A percentile compares a stretch with the other conserved stretches of the same genome.
Evolutionary conservation across 2,329 filamentous ascomycete species (phyloP).

Genomic region (Apiospora malaysiana): DNA sequence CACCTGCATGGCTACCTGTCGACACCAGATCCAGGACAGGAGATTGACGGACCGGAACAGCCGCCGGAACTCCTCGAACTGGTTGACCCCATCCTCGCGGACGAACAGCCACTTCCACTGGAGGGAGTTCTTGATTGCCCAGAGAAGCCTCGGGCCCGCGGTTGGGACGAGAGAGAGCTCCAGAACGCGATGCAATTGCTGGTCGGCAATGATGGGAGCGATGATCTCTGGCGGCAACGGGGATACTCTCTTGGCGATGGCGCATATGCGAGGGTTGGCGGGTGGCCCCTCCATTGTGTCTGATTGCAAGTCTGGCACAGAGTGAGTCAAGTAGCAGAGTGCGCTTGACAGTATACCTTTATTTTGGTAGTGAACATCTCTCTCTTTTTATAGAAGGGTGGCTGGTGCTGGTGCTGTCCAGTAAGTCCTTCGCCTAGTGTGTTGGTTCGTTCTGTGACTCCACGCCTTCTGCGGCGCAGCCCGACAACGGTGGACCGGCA

Average conservation of each 20-base stretch:
- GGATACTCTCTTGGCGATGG: neutral
- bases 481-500: neutral
- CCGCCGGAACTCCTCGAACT: neutral
- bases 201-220: neutral
- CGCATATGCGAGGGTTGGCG: conserved; percentile 4
- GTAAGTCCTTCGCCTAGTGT: neutral
- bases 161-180: conserved; percentile 12
- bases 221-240: conserved; percentile 1
- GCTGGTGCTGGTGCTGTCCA: neutral
- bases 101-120: conserved; percentile 4
- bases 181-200: conserved; percentile 2
- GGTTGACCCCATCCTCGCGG: neutral
- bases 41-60: conserved; percentile 3
- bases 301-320: neutral
- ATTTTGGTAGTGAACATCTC: neutral
- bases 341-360: neutral
- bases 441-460: neutral
- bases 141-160: neutral
- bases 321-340: neutral
- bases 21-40: conserved; percentile 1
- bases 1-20: neutral
- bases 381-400: neutral
- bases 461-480: neutral
- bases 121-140: neutral
- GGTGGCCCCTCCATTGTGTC: conserved; percentile 8